Base-by-base conservation (phyloP, 2,329 filamentous ascomycete genomes). In the Colletotrichum melonis region DNA sequence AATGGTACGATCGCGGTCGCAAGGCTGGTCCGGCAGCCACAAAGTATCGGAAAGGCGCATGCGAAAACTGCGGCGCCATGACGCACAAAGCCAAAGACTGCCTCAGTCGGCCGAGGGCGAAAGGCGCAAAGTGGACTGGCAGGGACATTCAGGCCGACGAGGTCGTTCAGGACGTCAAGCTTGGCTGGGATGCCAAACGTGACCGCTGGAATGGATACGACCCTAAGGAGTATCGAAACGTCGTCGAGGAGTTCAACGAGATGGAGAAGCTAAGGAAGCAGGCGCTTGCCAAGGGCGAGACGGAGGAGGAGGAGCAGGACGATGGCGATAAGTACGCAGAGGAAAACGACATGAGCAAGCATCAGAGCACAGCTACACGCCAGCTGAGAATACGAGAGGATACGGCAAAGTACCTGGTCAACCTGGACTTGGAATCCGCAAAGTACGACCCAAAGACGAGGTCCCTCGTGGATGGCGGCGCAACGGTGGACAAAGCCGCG, bases 181-280 rank as follows among this genome's bases (percentile, higher is more conserved):
- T 98, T 60, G 94, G 95, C 4, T 99, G 96, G 94, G 97, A 99
- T 82, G 97, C 97, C 26, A 99, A 99, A 86, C 90, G 97, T 77
- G 97, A 99, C 85, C 91, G 96, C 56, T 99, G 97, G 96, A 98
- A 98, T 80, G 96, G 96, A n/a, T 99, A 97, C 83, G 95, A 98
- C 81, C 87, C 95, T 1, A 91, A 90, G 76, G 94, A 98, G 82
- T 98, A 98, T 81, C 89, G 91, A 73, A 88, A 90, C 74, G 94
- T 98, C n/a, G 92, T 98, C 54, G 92, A 97, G 63, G 94, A 98
- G 78, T 98, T 94, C 82, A 92, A 97, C 75, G 91, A 96, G 80
- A 86, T 98, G 82, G 96, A 98, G 80, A 91, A 93, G 76, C 85
- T 98, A 75, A 84, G 88, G n/a, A 86, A 89, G 78, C 86, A 85